Percentiles rank a stretch among this genome's conserved stretches.
Evolutionary conservation across 192 early-diverging fungal species (phyloP).

Genomic region (Backusella liffmaniae): DNA sequence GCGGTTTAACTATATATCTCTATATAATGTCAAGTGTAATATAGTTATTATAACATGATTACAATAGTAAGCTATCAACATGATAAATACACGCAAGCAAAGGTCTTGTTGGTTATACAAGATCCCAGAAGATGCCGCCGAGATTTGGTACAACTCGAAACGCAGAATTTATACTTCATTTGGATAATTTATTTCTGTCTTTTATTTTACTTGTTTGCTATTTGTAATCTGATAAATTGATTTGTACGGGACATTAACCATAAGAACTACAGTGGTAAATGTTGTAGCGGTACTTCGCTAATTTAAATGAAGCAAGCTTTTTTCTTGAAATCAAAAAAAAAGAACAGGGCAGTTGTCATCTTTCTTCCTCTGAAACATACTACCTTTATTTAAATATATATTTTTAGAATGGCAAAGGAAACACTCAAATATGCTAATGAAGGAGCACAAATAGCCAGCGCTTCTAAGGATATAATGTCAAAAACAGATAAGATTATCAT

Average conservation of each 20-base stretch:
- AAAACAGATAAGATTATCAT: conserved; percentile 6
- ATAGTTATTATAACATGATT: not conserved
- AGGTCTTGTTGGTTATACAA: not conserved
- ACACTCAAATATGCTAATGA: not conserved
- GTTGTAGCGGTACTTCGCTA: not conserved
- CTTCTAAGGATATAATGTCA: not conserved
- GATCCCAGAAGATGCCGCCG: not conserved
- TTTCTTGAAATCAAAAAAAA: not conserved
- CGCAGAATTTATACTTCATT: not conserved
- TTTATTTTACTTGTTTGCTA: not conserved
- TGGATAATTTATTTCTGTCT: not conserved
- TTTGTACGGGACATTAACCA: not conserved
- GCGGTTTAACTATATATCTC: not conserved
- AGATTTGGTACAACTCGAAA: not conserved
- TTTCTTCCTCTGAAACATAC: not conserved
- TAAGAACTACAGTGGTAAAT: not conserved
- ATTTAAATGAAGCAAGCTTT: not conserved
- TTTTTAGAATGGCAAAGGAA: not conserved
- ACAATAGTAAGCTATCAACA: not conserved
- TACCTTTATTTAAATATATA: not conserved
- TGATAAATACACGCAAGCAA: not conserved
- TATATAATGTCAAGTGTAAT: not conserved
- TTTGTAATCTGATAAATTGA: not conserved
- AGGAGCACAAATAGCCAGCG: not conserved
- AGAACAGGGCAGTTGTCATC: not conserved